phyloP scores from a whole-genome alignment of 495 filamentous ascomycete species.

The Penicillium diatomitis region DNA sequence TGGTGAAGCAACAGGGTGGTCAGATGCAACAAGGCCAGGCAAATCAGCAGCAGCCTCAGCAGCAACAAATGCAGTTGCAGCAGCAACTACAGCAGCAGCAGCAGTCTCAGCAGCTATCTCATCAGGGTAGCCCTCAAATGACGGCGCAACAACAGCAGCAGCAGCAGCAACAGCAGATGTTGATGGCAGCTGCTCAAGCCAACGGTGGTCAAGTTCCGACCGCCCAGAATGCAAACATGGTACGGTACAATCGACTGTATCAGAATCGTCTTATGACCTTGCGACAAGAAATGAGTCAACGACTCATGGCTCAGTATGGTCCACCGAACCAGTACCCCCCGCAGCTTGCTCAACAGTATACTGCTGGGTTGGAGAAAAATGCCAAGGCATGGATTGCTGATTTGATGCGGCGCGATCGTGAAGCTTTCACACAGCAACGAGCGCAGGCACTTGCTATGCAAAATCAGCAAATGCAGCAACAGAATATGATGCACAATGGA shows the following conservation, averaged over 20 bases:
- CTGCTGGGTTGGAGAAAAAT: slow-evolving; percentile 25
- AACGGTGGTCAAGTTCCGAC: slow-evolving; percentile 32
- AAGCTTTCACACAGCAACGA: slow-evolving; percentile 26
- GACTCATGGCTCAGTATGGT: slow-evolving; percentile 32
- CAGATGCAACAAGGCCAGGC: slow-evolving; percentile 25
- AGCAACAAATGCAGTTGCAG: too few species aligned
- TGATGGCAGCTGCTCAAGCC: slow-evolving; percentile 34
- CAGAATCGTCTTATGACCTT: slow-evolving; percentile 29
- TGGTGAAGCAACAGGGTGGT: slow-evolving; percentile 32
- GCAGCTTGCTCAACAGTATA: slow-evolving; percentile 34
- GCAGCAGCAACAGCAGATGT: slow-evolving; percentile 32
- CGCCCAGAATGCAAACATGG: slow-evolving; percentile 21
- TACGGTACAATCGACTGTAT: slow-evolving; percentile 30
- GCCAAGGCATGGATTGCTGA: slow-evolving; percentile 37
- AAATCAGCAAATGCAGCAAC: slow-evolving; percentile 38
- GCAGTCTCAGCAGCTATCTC: slow-evolving; percentile 21
- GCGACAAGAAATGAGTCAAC: slow-evolving; percentile 32
- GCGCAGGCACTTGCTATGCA: slow-evolving; percentile 20
- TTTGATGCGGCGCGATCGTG: slow-evolving; percentile 35
- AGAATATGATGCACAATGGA: slow-evolving; percentile 41
- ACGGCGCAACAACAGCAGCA: slow-evolving; percentile 31
- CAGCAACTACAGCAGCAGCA: slow-evolving; percentile 1
- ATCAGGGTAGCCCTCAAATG: slow-evolving; percentile 26
- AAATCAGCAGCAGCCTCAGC: slow-evolving; percentile 18
- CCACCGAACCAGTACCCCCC: slow-evolving; percentile 35